Base-by-base conservation (phyloP, 1,284 basidiomycete species). In the Porodaedalea pini region DNA sequence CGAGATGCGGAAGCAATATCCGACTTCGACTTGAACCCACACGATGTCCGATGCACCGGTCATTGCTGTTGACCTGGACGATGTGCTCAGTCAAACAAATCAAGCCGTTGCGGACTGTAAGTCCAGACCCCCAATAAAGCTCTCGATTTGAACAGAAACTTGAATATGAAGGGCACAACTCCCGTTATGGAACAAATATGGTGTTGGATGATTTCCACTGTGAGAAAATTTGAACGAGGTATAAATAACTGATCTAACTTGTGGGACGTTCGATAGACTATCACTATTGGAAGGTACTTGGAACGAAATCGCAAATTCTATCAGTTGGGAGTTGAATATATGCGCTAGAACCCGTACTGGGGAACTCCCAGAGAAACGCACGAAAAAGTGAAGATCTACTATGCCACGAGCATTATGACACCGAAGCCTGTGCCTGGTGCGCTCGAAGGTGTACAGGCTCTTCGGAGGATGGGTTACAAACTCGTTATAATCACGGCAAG, bases 401-500 rank as follows among this genome's bases (percentile, higher is more conserved):
- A 88, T 65, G 63, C 70, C 7, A 78, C 78, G 2, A 73, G 78
- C 59, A 77, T 88, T 53, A 76, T 77, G 64, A 72, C 76, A 13
- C 76, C 82, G 23, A 68, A 65, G 1, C 85, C 85, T 4, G 76
- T 92, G 13, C 73, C 78, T 1, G 88, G 88, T 1, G 88, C 88
- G n/a, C 70, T 74, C 41, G 81, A 88, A 62, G 84, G 80, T 11
- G 67, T 83, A 32, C 70, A 77, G 61, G 69, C 74, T 40, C 75
- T 92, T 23, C 80, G 78, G 54, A 72, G 78, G 53, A 70, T 86
- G 73, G 90, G 88, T 0, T 89, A 81, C 70, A 77, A 78, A 53
- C 75, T 88, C 49, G 73, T 90, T 58, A 82, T 93, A 60, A 82
- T 93, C 51, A 93, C 90, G 3, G 89, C 90, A 32, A 76, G 90